Evolutionary conservation across 805 yeast genomes (phyloP).

Genomic region (Starmerella kuoi): DNA sequence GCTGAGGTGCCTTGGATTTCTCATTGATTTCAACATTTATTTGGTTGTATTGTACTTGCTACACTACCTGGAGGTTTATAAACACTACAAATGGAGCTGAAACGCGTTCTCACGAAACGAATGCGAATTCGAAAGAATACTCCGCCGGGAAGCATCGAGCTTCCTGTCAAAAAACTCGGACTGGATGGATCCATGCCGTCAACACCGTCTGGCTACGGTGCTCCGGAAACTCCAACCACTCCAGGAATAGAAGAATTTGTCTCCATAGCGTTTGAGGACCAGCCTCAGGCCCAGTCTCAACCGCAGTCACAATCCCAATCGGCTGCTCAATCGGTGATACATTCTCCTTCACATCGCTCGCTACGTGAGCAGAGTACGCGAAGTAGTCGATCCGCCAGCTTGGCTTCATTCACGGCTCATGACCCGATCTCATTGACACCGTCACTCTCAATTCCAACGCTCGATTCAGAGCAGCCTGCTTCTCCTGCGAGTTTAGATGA

Average conservation of each 20-base stretch:
- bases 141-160: slow-evolving; percentile 10
- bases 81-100: slow-evolving; percentile 18
- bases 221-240: slow-evolving; percentile 11
- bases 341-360: background rate
- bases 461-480: slow-evolving; percentile 7
- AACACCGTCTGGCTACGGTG: slow-evolving; percentile 6
- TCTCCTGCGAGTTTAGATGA: slow-evolving; percentile 13
- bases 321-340: too few relatives aligned
- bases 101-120: slow-evolving; percentile 13
- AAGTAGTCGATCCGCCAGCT: slow-evolving; percentile 9
- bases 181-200: slow-evolving; percentile 3
- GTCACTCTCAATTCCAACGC: background rate
- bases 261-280: slow-evolving; percentile 10
- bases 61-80: too few relatives aligned
- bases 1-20: too few relatives aligned
- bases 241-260: slow-evolving; percentile 7
- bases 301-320: background rate
- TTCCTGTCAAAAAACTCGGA: slow-evolving; percentile 4
- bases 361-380: slow-evolving; percentile 1
- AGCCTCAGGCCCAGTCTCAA: background rate
- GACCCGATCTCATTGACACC: background rate
- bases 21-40: too few relatives aligned
- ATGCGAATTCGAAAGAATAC: slow-evolving; percentile 7
- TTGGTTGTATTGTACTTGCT: too few relatives aligned
- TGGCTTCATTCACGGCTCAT: slow-evolving; percentile 1